Evolutionary conservation across 495 filamentous ascomycete species (phyloP), one percentile per base, ranked within the genome.

Genomic region (Hypomontagnella submonticulosa): DNA sequence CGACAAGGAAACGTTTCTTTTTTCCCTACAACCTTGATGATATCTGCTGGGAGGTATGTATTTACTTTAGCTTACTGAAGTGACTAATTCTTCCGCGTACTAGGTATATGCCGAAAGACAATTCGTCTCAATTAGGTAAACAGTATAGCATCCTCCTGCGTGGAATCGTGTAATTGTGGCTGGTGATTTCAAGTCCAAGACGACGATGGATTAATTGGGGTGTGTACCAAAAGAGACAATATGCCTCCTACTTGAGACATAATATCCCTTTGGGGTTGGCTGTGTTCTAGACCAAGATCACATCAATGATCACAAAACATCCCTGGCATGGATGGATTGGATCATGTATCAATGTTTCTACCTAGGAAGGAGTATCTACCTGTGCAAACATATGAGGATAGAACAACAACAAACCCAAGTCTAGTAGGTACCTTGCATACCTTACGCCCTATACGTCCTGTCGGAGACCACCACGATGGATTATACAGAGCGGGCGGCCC

Each of bases 91-190:
- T 23, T 12, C 5, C 20, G n/a, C 7, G 15, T n/a, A 0, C 20
- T 53, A 23, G 30, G 0, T 38, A 23, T 34, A 32, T 42, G 11
- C 19, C 43, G 38, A 47, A 15, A 59, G 49, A 60, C 30, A 53
- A 56, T 52, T 51, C 43, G 37, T 63, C 46, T 46, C 66, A 56
- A 69, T 42, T 57, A 50, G 56, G 43, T 52, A 61, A 37, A 50
- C 44, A 60, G 48, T 59, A 44, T 55, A 49, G 44, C 41, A 60
- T 64, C 66, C 44, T 64, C 7, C 66, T 63, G 43, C 58, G 50
- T 46, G 60, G 38, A 43, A 69, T 63, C 48, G 59, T 56, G 66
- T 46, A 63, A 64, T 60, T 18, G 66, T 69, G 66, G 66, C 66
- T 69, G 47, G 66, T 63, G 66, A 53, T 7, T 3, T 60, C 27